Conservation (phyloP, 2,329 filamentous ascomycete species). For the Periconia macrospinosa region DNA sequence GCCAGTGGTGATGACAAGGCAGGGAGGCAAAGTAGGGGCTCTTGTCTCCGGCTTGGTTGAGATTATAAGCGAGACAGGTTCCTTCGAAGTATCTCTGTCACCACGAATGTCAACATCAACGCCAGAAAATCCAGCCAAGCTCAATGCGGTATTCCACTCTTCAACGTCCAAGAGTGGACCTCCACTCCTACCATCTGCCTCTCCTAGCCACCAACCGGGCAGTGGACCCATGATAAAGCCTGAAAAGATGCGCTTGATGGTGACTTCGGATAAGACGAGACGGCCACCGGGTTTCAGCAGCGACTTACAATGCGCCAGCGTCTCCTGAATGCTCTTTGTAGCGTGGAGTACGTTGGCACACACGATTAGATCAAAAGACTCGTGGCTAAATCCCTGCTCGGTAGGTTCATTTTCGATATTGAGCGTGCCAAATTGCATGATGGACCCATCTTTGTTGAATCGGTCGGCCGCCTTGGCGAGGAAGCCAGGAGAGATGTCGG, state of each 20-base stretch:
- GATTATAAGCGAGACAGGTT: too few species aligned
- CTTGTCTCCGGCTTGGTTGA: too few species aligned
- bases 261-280: conserved; percentile 48
- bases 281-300: conserved; percentile 47
- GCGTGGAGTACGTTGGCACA: conserved; percentile 17
- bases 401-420: conserved; percentile 16
- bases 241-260: not conserved
- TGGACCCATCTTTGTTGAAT: not conserved
- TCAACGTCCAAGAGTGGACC: conserved; percentile 19
- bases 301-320: conserved; percentile 24
- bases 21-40: too few species aligned
- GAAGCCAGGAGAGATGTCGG: conserved; percentile 14
- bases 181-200: conserved; percentile 7
- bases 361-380: conserved; percentile 21
- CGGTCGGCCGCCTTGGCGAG: conserved; percentile 6
- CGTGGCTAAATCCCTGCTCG: conserved; percentile 10
- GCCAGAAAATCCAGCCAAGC: conserved; percentile 36
- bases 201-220: conserved; percentile 18
- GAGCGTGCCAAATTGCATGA: conserved; percentile 9
- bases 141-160: conserved; percentile 38
- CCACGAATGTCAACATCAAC: conserved; percentile 25
- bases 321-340: conserved; percentile 9
- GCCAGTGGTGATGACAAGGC: too few species aligned
- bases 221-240: conserved; percentile 10
- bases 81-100: not conserved